A percentile compares a stretch with the other conserved stretches of the same genome.
These are phyloP conservation scores for Ganoderma meredithae DNA, from an alignment of 1,284 basidiomycete species.

Conservation along the genomic window DNA sequence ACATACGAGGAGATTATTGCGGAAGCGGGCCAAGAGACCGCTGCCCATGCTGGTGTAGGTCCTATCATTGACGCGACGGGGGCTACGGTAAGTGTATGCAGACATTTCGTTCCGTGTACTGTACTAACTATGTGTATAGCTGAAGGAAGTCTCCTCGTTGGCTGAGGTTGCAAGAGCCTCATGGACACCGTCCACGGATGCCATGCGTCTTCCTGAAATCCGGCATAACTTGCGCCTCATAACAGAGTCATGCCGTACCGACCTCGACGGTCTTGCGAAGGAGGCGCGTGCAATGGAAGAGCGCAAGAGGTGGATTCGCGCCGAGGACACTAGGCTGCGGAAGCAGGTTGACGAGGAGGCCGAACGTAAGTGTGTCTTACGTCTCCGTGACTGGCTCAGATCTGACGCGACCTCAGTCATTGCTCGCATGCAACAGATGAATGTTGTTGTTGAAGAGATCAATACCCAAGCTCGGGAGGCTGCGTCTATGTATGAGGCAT, in stretches of 20 bases:
- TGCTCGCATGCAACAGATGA: constrained; percentile 76
- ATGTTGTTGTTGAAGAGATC: constrained; percentile 77
- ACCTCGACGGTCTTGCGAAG: constrained; percentile 87
- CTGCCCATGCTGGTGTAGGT: constrained; percentile 65
- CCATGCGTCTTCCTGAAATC: constrained; percentile 91
- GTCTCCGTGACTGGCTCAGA: not conserved
- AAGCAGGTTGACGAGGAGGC: constrained; percentile 79
- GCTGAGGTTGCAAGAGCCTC: constrained; percentile 80
- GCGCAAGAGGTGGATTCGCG: constrained; percentile 74
- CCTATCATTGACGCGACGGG: constrained; percentile 95
- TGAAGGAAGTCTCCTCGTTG: constrained; percentile 83
- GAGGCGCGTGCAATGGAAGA: constrained; percentile 89
- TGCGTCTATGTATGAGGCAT: constrained; percentile 67
- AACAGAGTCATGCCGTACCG: constrained; percentile 80
- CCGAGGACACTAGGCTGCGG: constrained; percentile 75
- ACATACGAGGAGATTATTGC: constrained; percentile 94
- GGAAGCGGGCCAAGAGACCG: constrained; percentile 73
- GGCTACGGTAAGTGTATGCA: constrained; percentile 69
- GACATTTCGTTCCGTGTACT: no score
- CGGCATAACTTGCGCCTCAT: constrained; percentile 94
- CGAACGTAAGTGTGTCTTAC: constrained; percentile 58
- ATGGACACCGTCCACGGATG: constrained; percentile 88
- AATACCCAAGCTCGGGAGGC: constrained; percentile 67
- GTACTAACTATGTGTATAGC: constrained; percentile 49
- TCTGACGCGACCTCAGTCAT: constrained; percentile 61